Evolutionary conservation across 1,284 basidiomycete species (phyloP), one percentile per base, ranked within the genome.

Genomic region (Microbotryum violaceum): DNA sequence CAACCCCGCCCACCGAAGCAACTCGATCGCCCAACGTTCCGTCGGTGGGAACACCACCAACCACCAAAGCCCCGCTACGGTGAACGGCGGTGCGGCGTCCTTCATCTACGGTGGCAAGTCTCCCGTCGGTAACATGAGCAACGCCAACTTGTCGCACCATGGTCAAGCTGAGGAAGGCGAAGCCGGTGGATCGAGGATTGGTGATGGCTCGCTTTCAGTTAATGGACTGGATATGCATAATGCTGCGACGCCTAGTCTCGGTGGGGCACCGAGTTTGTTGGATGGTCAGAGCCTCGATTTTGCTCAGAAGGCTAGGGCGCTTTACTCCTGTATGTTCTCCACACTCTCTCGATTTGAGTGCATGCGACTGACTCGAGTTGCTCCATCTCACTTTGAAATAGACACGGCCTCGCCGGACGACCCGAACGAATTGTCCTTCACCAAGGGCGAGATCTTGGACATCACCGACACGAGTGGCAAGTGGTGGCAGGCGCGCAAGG

Each of bases 361-460:
- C 7, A 2, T n/a, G 18, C n/a, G 45, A 44, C n/a, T 49, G 45
- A 20, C 27, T 25, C 42, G 57, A n/a, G 45, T 37, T 45, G 10
- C 10, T n/a, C 47, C 27, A 42, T 47, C 25, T 74, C 72, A 18
- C 70, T 72, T 64, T 76, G 67, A 57, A 57, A 62, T 76, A 86
- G 92, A 98, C 79, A 84, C 83, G 62, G 94, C 93, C 37, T 91
- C 87, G 10, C 81, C 89, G 21, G 92, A 97, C 67, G 94, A 98
- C 76, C 90, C 93, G 10, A 96, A 91, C 73, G 96, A 98, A 78
- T 89, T 98, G 55, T 89, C 89, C 51, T 97, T 98, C 76, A 75
- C 79, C 60, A 97, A 97, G 76, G 91, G 91, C 57, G 94, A 98
- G 74, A 81, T 92, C 49, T 82, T 98, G 67, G 92, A 97, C 62